A percentile compares a stretch with the other conserved stretches of the same genome.
Evolutionary conservation across 2,329 filamentous ascomycete species (phyloP).

Genomic region (Penicillium sp.): DNA sequence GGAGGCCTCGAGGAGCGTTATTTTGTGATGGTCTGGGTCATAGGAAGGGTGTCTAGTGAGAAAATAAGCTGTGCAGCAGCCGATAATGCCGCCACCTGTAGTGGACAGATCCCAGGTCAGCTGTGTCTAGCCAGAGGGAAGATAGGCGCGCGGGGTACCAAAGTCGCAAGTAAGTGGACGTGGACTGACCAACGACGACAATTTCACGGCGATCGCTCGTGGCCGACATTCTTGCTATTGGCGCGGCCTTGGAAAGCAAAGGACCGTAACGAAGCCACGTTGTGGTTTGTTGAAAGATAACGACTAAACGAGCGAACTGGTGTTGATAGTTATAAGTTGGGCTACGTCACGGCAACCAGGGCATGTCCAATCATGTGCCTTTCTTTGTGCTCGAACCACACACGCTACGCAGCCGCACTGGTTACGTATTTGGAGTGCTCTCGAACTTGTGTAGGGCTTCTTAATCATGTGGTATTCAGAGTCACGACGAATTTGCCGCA

Average conservation of each 20-base stretch:
- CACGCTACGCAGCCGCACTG: not conserved
- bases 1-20: slow-evolving; percentile 85
- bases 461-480: slow-evolving; percentile 1
- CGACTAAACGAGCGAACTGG: not conserved
- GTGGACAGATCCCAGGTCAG: slow-evolving; percentile 16
- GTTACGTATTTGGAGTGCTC: not conserved
- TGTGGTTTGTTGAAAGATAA: slow-evolving; percentile 9
- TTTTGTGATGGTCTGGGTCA: slow-evolving; percentile 70
- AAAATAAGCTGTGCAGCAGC: slow-evolving; percentile 87
- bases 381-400: not conserved
- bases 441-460: not conserved
- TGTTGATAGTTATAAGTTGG: slow-evolving; percentile 4
- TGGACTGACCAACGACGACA: slow-evolving; percentile 41
- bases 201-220: slow-evolving; percentile 38
- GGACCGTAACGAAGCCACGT: slow-evolving; percentile 26
- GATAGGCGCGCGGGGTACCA: slow-evolving; percentile 29
- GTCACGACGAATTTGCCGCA: slow-evolving; percentile 10
- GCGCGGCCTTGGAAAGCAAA: slow-evolving; percentile 18
- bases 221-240: slow-evolving; percentile 33
- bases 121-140: not conserved
- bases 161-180: not conserved
- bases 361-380: slow-evolving; percentile 29
- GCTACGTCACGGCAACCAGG: slow-evolving; percentile 32
- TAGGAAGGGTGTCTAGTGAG: slow-evolving; percentile 83
- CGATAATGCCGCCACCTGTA: slow-evolving; percentile 87